These are phyloP conservation scores for Coprinopsis sp. DNA, from an alignment of 768 basidiomycete species.

Conservation along the genomic window DNA sequence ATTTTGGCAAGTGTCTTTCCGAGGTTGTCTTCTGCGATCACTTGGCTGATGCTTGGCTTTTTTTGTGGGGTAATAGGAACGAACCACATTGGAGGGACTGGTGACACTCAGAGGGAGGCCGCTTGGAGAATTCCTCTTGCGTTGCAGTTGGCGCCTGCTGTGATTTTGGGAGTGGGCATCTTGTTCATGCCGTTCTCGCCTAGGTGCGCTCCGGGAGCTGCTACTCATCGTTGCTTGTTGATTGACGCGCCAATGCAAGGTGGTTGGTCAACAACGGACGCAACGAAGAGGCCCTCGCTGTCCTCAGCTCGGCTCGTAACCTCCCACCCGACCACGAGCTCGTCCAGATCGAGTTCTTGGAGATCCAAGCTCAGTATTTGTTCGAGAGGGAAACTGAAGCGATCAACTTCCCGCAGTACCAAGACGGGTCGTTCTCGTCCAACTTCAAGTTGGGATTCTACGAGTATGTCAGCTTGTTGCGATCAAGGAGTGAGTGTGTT, in stretches of 20 bases:
- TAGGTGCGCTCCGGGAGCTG: constrained; percentile 31
- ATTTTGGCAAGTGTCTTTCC: constrained; percentile 32
- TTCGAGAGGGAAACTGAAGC: constrained; percentile 65
- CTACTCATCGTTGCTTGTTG: neutral
- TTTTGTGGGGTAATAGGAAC: constrained; percentile 40
- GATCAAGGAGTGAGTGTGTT: constrained; percentile 35
- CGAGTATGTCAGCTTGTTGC: constrained; percentile 59
- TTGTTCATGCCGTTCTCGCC: constrained; percentile 80
- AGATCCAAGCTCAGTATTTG: constrained; percentile 69
- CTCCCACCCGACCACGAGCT: constrained; percentile 55
- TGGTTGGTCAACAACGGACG: constrained; percentile 78
- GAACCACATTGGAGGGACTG: constrained; percentile 69
- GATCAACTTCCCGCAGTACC: constrained; percentile 55
- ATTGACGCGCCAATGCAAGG: constrained; percentile 25
- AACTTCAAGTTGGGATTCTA: constrained; percentile 58
- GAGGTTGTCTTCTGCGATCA: neutral
- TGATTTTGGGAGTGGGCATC: constrained; percentile 66
- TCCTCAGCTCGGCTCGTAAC: constrained; percentile 56
- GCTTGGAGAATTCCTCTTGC: constrained; percentile 76
- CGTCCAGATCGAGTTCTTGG: constrained; percentile 72
- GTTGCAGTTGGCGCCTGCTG: constrained; percentile 69
- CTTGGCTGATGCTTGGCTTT: constrained; percentile 38
- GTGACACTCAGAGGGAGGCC: constrained; percentile 51
- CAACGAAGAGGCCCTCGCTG: constrained; percentile 66
- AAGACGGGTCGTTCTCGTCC: constrained; percentile 54